Conservation (phyloP, 306 rosid genomes). For the Cajanus cajan region DNA sequence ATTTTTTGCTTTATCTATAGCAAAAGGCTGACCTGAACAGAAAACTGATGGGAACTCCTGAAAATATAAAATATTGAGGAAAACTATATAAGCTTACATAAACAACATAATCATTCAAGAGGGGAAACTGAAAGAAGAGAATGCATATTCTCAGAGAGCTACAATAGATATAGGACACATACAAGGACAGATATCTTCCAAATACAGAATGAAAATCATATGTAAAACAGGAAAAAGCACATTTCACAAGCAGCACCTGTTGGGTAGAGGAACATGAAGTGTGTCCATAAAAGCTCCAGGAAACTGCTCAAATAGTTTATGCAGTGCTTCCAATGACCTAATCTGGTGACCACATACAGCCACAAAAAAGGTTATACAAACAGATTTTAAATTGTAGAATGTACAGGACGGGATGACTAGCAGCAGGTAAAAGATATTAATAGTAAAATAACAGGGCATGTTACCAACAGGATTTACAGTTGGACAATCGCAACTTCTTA, state of each 20-base stretch:
- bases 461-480: background rate
- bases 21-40: constrained; percentile 57
- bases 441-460: constrained; percentile 17
- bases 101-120: background rate
- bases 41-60: constrained; percentile 55
- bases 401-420: background rate
- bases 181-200: background rate
- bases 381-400: background rate
- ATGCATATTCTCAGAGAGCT: background rate
- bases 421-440: background rate
- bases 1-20: background rate
- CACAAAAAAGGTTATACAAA: background rate
- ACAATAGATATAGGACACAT: background rate
- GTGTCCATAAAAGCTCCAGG: constrained; percentile 83
- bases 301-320: constrained; percentile 81
- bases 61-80: constrained; percentile 26
- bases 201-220: constrained; percentile 13
- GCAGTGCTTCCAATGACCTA: constrained; percentile 88
- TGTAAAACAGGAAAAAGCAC: background rate
- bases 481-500: background rate
- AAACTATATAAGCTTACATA: constrained; percentile 2
- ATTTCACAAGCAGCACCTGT: constrained; percentile 47
- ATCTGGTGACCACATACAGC: constrained; percentile 53
- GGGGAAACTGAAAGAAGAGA: background rate
- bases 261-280: constrained; percentile 60